phyloP scores from a whole-genome alignment of 768 basidiomycete genomes.

The Lactifluus hygrophoroides region DNA sequence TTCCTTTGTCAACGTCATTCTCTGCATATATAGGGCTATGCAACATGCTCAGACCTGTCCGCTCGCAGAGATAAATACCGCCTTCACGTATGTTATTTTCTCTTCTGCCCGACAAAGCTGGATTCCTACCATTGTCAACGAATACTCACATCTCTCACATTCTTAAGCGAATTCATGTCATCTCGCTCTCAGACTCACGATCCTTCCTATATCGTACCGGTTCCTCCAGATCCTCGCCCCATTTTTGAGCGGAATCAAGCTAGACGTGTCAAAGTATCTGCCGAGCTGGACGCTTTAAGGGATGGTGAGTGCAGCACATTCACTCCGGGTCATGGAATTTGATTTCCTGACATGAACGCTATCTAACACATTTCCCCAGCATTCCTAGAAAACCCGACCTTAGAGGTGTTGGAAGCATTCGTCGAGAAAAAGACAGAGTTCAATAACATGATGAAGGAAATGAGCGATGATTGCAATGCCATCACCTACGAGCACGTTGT shows the following conservation, averaged over 20 bases:
- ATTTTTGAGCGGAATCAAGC: background rate
- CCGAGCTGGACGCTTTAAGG: background rate
- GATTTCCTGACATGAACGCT: background rate
- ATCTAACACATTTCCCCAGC: background rate
- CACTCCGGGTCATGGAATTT: background rate
- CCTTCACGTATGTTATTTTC: background rate
- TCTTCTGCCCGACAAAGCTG: too few species aligned
- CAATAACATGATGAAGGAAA: background rate
- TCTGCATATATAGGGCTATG: background rate
- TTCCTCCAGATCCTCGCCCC: background rate
- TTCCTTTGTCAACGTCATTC: too few species aligned
- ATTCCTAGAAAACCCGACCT: constrained; percentile 4
- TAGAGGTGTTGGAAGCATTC: constrained; percentile 3
- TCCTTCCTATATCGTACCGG: background rate
- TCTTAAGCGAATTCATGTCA: background rate
- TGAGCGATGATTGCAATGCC: background rate
- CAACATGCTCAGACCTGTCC: background rate
- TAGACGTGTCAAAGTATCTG: background rate
- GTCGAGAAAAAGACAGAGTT: constrained; percentile 2
- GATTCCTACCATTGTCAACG: too few species aligned
- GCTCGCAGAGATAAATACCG: background rate
- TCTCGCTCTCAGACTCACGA: background rate
- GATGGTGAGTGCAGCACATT: background rate
- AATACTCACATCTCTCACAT: background rate
- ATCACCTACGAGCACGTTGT: background rate